A percentile compares a stretch with the other conserved stretches of the same genome.
Conservation (phyloP, 2,329 filamentous ascomycete genomes). For the Penicillium sp. region DNA sequence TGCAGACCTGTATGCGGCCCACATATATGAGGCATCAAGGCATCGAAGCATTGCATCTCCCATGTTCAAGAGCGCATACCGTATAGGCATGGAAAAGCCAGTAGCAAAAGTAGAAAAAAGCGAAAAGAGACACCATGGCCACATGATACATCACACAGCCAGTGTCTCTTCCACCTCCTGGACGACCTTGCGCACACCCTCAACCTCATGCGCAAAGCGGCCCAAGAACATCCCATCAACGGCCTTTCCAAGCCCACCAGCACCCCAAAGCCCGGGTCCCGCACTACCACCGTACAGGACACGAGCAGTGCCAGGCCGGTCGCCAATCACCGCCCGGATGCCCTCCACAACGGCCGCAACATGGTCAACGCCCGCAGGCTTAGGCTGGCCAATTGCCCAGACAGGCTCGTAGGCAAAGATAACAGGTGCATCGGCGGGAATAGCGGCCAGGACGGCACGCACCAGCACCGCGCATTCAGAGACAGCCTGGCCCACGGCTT, state of each 20-base stretch:
- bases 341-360: constrained; percentile 66
- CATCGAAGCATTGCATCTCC: neutral
- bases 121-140: too few species aligned
- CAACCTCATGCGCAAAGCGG: constrained; percentile 73
- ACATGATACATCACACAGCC: constrained; percentile 9
- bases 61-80: too few species aligned
- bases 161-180: constrained; percentile 59
- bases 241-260: constrained; percentile 55
- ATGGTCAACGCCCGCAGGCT: constrained; percentile 68
- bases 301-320: constrained; percentile 57
- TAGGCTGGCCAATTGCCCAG: constrained; percentile 76
- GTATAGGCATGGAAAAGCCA: neutral
- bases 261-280: constrained; percentile 67
- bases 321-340: constrained; percentile 54
- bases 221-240: constrained; percentile 80
- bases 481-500: constrained; percentile 57
- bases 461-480: constrained; percentile 65
- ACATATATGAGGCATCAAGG: neutral
- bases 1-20: neutral
- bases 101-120: too few species aligned
- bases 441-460: constrained; percentile 56
- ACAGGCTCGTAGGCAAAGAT: constrained; percentile 83
- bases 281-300: constrained; percentile 82
- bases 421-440: constrained; percentile 63
- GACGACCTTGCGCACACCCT: constrained; percentile 67